phyloP scores from a whole-genome alignment of 176 grass and related monocot species.

The Musa troglodytarum region DNA sequence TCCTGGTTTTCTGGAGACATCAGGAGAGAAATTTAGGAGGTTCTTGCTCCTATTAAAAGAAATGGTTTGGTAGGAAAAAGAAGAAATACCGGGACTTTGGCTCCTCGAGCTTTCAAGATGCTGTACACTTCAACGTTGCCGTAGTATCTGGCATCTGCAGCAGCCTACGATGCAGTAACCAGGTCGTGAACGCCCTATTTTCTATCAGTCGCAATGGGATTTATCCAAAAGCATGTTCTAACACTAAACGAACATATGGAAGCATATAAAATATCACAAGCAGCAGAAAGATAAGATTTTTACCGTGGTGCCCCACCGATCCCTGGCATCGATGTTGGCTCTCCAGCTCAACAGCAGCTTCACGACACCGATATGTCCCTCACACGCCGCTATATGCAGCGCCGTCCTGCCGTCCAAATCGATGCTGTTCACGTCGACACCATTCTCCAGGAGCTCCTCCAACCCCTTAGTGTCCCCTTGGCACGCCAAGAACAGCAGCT shows the following conservation, averaged over 20 bases:
- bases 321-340: slow-evolving; percentile 78
- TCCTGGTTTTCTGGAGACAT: slow-evolving; percentile 47
- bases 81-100: slow-evolving; percentile 56
- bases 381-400: slow-evolving; percentile 75
- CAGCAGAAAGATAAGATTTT: background rate
- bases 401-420: slow-evolving; percentile 88
- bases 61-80: background rate
- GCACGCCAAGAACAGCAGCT: slow-evolving; percentile 81
- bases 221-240: background rate
- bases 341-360: slow-evolving; percentile 58
- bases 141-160: slow-evolving; percentile 79
- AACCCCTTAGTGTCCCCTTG: slow-evolving; percentile 61
- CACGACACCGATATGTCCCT: slow-evolving; percentile 58
- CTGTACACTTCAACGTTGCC: slow-evolving; percentile 62
- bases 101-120: slow-evolving; percentile 69
- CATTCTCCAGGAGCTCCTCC: slow-evolving; percentile 41
- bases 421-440: slow-evolving; percentile 90
- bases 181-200: background rate
- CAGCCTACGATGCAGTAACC: slow-evolving; percentile 32
- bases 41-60: background rate
- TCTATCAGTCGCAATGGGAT: background rate
- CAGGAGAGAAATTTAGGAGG: background rate
- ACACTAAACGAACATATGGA: background rate
- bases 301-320: slow-evolving; percentile 94
- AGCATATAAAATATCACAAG: background rate